Conservation (phyloP, 768 basidiomycete species). For the Panellus pusillus region DNA sequence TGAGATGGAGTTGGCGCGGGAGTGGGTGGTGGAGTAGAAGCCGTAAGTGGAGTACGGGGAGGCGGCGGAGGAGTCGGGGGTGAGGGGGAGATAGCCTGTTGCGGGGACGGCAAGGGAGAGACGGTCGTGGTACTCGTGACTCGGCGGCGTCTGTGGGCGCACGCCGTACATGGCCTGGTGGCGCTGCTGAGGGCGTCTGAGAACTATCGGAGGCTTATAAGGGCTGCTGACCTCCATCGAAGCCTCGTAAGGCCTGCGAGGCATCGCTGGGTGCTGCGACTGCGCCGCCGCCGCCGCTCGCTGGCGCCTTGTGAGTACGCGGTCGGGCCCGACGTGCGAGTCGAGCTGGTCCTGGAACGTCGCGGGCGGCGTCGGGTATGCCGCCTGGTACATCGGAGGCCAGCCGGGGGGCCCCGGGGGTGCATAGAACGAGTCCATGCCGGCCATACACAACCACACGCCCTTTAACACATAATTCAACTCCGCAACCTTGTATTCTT, state of each 20-base stretch:
- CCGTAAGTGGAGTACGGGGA: slow-evolving; percentile 46
- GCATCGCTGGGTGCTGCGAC: slow-evolving; percentile 24
- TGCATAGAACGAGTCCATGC: too few species aligned
- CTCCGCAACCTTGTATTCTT: too few species aligned
- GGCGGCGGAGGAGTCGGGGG: slow-evolving; percentile 40
- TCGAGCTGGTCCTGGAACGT: slow-evolving; percentile 37
- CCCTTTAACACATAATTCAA: too few species aligned
- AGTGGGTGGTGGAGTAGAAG: slow-evolving; percentile 41
- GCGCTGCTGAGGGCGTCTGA: slow-evolving; percentile 2
- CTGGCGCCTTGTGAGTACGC: slow-evolving; percentile 47
- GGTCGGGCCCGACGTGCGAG: slow-evolving; percentile 53
- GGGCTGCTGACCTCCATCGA: not conserved
- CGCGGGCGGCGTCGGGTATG: slow-evolving; percentile 26
- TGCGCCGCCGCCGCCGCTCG: slow-evolving; percentile 19
- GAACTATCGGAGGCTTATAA: not conserved
- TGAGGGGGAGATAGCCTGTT: slow-evolving; percentile 45
- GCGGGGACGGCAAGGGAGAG: slow-evolving; percentile 30
- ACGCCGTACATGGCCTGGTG: slow-evolving; percentile 34
- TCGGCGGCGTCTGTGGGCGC: slow-evolving; percentile 41
- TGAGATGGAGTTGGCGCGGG: slow-evolving; percentile 37
- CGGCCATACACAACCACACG: too few species aligned
- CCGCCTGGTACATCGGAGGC: slow-evolving; percentile 20
- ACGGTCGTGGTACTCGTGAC: slow-evolving; percentile 35
- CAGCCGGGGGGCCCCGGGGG: too few species aligned
- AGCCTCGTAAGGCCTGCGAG: slow-evolving; percentile 8